Evolutionary conservation across 495 filamentous ascomycete species (phyloP).

Genomic region (Neurospora hispaniola): DNA sequence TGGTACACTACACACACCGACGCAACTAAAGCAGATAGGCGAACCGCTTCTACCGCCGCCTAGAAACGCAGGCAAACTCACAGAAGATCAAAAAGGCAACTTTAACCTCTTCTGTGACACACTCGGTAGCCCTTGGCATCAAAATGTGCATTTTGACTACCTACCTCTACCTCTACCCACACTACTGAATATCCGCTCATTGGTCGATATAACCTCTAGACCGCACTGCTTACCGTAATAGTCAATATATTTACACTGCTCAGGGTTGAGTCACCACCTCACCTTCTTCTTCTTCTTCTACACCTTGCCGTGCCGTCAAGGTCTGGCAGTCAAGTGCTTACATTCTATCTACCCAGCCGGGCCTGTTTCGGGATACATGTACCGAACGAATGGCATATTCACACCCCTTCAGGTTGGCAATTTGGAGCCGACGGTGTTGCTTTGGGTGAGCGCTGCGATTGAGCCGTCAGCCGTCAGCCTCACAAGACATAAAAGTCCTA

Average conservation of each 20-base stretch:
- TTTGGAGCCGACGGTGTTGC: not conserved
- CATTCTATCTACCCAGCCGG: not conserved
- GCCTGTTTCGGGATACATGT: not conserved
- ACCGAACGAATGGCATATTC: not conserved
- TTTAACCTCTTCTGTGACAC: not conserved
- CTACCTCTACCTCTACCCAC: no score
- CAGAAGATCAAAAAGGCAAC: not conserved
- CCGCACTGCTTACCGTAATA: not conserved
- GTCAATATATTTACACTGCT: not conserved
- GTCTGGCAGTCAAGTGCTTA: not conserved
- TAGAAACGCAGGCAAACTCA: not conserved
- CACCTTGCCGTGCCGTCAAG: no score
- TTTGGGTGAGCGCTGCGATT: not conserved
- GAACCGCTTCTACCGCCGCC: not conserved
- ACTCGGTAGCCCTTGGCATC: not conserved
- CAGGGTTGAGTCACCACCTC: not conserved
- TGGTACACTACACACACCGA: no score
- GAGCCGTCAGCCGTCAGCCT: not conserved
- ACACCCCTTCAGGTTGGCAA: not conserved
- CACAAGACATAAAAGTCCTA: not conserved
- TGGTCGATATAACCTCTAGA: not conserved
- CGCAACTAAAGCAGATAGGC: no score
- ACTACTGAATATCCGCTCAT: not conserved
- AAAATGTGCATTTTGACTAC: not conserved
- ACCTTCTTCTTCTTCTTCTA: no score